Evolutionary conservation across 2,329 filamentous ascomycete genomes (phyloP).

Genomic region (Alternaria gaisen): DNA sequence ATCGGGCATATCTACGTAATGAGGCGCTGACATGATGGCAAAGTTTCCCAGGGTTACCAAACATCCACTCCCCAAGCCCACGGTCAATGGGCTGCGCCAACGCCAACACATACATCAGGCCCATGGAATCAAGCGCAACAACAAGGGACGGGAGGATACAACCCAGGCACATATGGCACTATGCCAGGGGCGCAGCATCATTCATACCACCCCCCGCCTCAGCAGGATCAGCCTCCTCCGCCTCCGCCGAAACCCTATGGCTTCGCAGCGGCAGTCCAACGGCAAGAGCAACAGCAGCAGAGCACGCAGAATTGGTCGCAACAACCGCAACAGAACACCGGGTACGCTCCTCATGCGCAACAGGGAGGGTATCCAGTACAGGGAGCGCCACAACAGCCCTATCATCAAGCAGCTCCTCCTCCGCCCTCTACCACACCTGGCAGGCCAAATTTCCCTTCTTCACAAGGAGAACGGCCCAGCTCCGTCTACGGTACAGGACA

Average conservation of each 20-base stretch:
- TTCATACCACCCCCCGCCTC: slow-evolving; percentile 36
- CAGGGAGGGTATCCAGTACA: slow-evolving; percentile 37
- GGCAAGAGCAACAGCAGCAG: slow-evolving; percentile 27
- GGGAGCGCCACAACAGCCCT: slow-evolving; percentile 31
- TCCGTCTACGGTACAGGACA: slow-evolving; percentile 43
- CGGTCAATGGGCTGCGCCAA: slow-evolving; percentile 43
- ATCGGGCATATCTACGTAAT: neutral
- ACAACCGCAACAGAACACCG: slow-evolving; percentile 31
- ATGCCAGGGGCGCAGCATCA: slow-evolving; percentile 37
- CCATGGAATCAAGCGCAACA: slow-evolving; percentile 40
- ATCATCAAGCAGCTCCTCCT: slow-evolving; percentile 40
- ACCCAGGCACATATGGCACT: slow-evolving; percentile 45
- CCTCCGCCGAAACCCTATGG: slow-evolving; percentile 49
- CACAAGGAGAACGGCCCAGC: slow-evolving; percentile 35
- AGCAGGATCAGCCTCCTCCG: slow-evolving; percentile 45
- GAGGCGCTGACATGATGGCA: slow-evolving; percentile 6
- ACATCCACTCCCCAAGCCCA: slow-evolving; percentile 35
- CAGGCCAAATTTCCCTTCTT: slow-evolving; percentile 45
- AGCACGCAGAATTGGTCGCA: slow-evolving; percentile 26
- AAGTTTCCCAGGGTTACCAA: slow-evolving; percentile 35
- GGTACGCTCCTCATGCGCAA: slow-evolving; percentile 34
- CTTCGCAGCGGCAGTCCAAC: slow-evolving; percentile 40
- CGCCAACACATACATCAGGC: slow-evolving; percentile 26
- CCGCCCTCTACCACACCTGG: slow-evolving; percentile 43
- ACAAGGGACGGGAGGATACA: slow-evolving; percentile 37